Evolutionary conservation across 2,329 filamentous ascomycete species (phyloP), one percentile per base, ranked within the genome.

Genomic region (Fusarium drepaniforme): DNA sequence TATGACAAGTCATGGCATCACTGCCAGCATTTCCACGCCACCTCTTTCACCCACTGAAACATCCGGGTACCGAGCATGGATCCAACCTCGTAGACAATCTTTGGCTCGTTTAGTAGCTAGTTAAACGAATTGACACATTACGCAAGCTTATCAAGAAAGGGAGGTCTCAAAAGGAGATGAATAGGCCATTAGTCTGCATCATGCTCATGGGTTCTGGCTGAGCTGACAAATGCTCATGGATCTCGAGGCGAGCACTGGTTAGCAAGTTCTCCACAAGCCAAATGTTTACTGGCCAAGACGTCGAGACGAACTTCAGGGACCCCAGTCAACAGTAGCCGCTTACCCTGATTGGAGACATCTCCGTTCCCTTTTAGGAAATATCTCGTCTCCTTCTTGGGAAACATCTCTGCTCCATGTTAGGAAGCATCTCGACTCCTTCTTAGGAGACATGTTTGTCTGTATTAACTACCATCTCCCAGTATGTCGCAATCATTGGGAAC

Each of bases 261-360:
- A 9, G 3, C 28, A 30, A 30, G 3, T 12, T 44, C 33, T 35
- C 46, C 46, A 51, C 46, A 30, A 16, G 15, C 15, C 1, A 49
- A 25, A 5, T 49, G 8, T 8, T 51, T 3, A 51, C 46, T 53
- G 49, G 49, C 8, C 5, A 25, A 28, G 44, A 11, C 3, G 8
- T 18, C 1, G 23, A 25, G 28, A 28, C 28, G 18, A 53, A 33
- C 11, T 5, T 30, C 28, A 21, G 18, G 49, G 49, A 33, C 8
- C 28, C 49, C 28, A 33, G 49, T 33, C 28, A 49, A 15, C 5
- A 53, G 0, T 13, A 12, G 12, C 40, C 28, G 18, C 30, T 38
- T 53, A 46, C 57, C 71, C 3, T 5, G 51, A 44, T 61, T 40
- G 51, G 71, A 60, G 33, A 21, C n/a, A 68, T 30, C 53, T 61